These are phyloP conservation scores for Pleomassaria siparia DNA, from an alignment of 2,329 filamentous ascomycete genomes.

Conservation along the genomic window DNA sequence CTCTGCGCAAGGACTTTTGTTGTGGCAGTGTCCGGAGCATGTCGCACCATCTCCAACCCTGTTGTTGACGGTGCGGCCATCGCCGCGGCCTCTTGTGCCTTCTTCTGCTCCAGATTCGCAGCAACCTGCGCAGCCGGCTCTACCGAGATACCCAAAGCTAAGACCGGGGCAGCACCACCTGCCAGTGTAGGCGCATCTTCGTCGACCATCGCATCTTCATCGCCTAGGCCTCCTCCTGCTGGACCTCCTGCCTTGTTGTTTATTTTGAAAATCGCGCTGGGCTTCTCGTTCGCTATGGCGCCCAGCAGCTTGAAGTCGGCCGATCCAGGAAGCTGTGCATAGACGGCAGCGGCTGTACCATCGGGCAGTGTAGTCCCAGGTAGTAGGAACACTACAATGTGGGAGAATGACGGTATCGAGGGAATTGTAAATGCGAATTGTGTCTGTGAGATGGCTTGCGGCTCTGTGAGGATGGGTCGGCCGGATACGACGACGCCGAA, in stretches of 20 bases:
- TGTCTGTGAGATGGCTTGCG: conserved; percentile 57
- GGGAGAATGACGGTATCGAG: conserved; percentile 59
- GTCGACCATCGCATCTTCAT: conserved; percentile 53
- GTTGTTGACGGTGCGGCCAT: conserved; percentile 25
- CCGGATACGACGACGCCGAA: conserved; percentile 64
- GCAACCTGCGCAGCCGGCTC: conserved; percentile 75
- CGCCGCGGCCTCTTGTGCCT: conserved; percentile 42
- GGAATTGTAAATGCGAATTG: conserved; percentile 72
- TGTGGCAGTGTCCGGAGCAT: conserved; percentile 50
- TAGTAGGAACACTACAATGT: conserved; percentile 86
- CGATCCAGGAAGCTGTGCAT: conserved; percentile 68
- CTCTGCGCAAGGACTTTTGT: conserved; percentile 83
- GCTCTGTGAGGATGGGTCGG: conserved; percentile 61
- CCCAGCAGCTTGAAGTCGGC: conserved; percentile 80
- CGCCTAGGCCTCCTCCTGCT: conserved; percentile 44
- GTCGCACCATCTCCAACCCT: conserved; percentile 38
- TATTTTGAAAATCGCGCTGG: conserved; percentile 87
- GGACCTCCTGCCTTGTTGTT: conserved; percentile 43
- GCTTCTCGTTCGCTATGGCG: conserved; percentile 85
- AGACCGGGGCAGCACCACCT: conserved; percentile 24
- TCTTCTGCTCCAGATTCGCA: conserved; percentile 65
- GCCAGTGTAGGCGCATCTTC: conserved; percentile 29
- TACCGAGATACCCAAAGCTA: conserved; percentile 79
- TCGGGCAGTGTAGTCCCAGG: conserved; percentile 74
- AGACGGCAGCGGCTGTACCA: conserved; percentile 83